Evolutionary conservation across 2,329 filamentous ascomycete species (phyloP), one percentile per base, ranked within the genome.

Genomic region (Cytospora schulzeri): DNA sequence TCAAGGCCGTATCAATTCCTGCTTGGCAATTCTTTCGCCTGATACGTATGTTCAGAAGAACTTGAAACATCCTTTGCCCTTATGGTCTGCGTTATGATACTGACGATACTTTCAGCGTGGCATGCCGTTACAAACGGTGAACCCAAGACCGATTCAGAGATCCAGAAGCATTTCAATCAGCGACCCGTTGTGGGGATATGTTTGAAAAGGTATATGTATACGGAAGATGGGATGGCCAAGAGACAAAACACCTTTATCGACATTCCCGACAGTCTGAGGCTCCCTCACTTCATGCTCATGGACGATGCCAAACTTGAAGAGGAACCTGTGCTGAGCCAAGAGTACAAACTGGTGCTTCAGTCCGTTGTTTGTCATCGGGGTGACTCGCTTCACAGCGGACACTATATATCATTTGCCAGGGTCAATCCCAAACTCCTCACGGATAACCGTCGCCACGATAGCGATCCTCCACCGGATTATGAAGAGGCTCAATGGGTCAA

Each of bases 1-100:
- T 79, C 69, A 97, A 94, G 73, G 93, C 96, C 71, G 91, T 98
- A 17, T 89, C 94, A 65, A 97, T 98, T 80, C 94, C 94, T 45
- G 95, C 95, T 2, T 98, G 93, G 93, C 94, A 97, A 72, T 97
- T 98, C 73, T 98, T 97, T 78, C 92, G 91, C 72, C 80, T 98
- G 29, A 92, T 97, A 71, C 93, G 91, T 93, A 80, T 78, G 90
- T 62, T 22, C 28, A 38, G 35, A 28, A 22, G 24, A 8, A 4
- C 15, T 26, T 26, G 15, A 33, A 50, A 41, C 2, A 2, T 24
- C 22, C 28, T 8, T 9, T n/a, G 11, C 28, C 12, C 24, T 15
- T 14, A 14, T 4, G 24, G 26, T 19, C 3, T 33, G 9, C n/a
- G 45, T 4, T 41, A 45, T 22, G 24, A 31, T 64, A 68, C 79